Evolutionary conservation across 257 asterid species (phyloP).

Genomic region (Gentiana straminea): DNA sequence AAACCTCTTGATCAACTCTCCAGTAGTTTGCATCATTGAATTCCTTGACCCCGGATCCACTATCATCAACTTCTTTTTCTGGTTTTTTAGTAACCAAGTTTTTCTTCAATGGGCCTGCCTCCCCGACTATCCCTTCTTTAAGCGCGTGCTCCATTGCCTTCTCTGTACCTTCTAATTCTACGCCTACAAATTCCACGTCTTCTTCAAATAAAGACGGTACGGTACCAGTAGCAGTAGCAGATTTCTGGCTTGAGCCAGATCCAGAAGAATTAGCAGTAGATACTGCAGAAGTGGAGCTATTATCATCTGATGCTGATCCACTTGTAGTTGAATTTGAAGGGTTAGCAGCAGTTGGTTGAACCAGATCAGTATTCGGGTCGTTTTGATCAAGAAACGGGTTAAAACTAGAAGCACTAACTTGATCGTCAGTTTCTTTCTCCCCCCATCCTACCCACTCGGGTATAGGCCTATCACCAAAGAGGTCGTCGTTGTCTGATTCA

Average conservation of each 20-base stretch:
- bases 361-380: slow-evolving; percentile 15
- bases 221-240: slow-evolving; percentile 18
- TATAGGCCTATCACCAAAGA: slow-evolving; percentile 66
- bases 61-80: slow-evolving; percentile 47
- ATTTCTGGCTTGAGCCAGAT: slow-evolving; percentile 28
- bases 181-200: slow-evolving; percentile 94
- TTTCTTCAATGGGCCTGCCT: slow-evolving; percentile 68
- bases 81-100: slow-evolving; percentile 30
- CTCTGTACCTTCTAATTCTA: slow-evolving; percentile 73
- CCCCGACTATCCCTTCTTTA: slow-evolving; percentile 89
- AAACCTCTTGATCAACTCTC: slow-evolving; percentile 92
- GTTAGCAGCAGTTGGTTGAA: slow-evolving; percentile 12
- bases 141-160: slow-evolving; percentile 83
- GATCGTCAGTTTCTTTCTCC: slow-evolving; percentile 41
- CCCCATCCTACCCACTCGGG: slow-evolving; percentile 99
- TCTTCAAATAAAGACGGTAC: slow-evolving; percentile 90
- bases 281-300: slow-evolving; percentile 19
- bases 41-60: slow-evolving; percentile 52
- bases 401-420: slow-evolving; percentile 43
- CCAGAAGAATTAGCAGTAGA: slow-evolving; percentile 26
- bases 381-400: slow-evolving; percentile 60
- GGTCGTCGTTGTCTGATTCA: slow-evolving; percentile 64
- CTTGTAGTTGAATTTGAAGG: slow-evolving; percentile 27
- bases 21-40: slow-evolving; percentile 84
- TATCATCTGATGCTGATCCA: slow-evolving; percentile 31